Conservation (phyloP, 192 early-diverging fungal species). For the Entophlyctis luteolus region DNA sequence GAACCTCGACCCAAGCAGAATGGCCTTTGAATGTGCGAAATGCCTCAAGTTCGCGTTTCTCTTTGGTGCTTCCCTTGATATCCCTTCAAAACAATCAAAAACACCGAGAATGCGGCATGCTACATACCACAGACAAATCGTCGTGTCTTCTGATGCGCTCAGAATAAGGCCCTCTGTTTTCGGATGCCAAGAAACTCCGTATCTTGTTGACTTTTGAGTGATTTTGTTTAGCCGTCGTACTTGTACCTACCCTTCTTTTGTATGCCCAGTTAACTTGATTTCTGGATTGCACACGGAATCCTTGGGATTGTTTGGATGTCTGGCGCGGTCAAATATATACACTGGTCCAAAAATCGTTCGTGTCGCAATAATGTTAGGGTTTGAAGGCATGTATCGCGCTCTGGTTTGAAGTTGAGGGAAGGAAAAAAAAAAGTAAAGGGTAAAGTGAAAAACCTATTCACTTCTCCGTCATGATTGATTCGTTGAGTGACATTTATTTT, state of each 20-base stretch:
- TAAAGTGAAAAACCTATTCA: constrained; percentile 61
- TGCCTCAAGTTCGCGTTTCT: constrained; percentile 72
- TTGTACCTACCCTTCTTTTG: constrained; percentile 78
- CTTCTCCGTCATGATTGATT: constrained; percentile 96
- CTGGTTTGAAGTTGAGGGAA: constrained; percentile 46
- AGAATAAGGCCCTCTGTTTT: constrained; percentile 73
- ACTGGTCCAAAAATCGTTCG: constrained; percentile 89
- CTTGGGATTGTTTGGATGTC: constrained; percentile 67
- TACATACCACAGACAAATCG: constrained; percentile 75
- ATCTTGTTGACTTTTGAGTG: constrained; percentile 43
- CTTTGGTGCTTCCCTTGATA: constrained; percentile 72
- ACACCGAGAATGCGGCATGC: background rate
- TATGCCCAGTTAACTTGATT: constrained; percentile 79
- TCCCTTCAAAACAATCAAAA: constrained; percentile 53
- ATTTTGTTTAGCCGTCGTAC: background rate
- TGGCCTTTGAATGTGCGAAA: constrained; percentile 77
- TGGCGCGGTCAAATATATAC: constrained; percentile 93
- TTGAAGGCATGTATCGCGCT: constrained; percentile 95
- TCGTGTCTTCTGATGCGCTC: constrained; percentile 88
- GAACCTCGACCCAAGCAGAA: constrained; percentile 83
- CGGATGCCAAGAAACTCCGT: constrained; percentile 91
- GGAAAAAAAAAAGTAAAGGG: constrained; percentile 1
- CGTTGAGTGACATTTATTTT: constrained; percentile 84
- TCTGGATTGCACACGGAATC: constrained; percentile 81
- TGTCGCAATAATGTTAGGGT: constrained; percentile 93